Evolutionary conservation across 2,329 filamentous ascomycete genomes (phyloP).

Genomic region (Ophiostoma angusticollis): DNA sequence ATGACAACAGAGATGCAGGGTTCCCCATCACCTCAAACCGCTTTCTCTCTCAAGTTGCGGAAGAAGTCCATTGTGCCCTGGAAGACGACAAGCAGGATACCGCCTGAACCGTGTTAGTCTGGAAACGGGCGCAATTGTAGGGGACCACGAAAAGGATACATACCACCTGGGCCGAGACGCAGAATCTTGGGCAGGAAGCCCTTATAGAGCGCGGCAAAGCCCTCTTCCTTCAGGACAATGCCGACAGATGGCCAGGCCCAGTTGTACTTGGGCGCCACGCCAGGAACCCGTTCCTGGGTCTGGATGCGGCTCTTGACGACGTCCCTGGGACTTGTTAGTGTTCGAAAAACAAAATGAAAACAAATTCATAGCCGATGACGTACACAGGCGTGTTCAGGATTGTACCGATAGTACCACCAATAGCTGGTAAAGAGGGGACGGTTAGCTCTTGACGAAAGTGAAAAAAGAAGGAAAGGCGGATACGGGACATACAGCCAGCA

Average conservation of each 20-base stretch:
- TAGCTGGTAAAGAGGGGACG: constrained; percentile 20
- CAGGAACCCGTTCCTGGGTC: constrained; percentile 76
- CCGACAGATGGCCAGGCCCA: constrained; percentile 86
- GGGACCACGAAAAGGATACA: constrained; percentile 9
- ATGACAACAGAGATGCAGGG: constrained; percentile 2
- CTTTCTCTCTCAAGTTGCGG: constrained; percentile 41
- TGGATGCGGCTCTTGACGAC: constrained; percentile 98
- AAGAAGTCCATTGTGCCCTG: constrained; percentile 91
- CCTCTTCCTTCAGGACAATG: constrained; percentile 86
- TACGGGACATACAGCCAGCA: constrained; percentile 43
- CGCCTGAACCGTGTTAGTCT: constrained; percentile 30
- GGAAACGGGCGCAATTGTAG: neutral
- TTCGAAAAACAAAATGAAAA: neutral
- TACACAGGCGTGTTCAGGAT: constrained; percentile 92
- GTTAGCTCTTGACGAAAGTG: neutral
- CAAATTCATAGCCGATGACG: constrained; percentile 30
- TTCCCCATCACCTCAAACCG: constrained; percentile 1
- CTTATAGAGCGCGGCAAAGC: constrained; percentile 87
- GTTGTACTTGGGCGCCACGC: constrained; percentile 85
- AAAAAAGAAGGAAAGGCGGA: neutral
- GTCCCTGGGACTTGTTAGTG: constrained; percentile 24
- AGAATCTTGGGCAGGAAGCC: constrained; percentile 94
- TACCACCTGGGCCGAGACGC: constrained; percentile 50
- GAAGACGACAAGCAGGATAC: constrained; percentile 71
- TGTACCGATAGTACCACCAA: constrained; percentile 82